These are phyloP conservation scores for Fraxinus angustifolia DNA, from an alignment of 305 asterid species.

Conservation along the genomic window DNA sequence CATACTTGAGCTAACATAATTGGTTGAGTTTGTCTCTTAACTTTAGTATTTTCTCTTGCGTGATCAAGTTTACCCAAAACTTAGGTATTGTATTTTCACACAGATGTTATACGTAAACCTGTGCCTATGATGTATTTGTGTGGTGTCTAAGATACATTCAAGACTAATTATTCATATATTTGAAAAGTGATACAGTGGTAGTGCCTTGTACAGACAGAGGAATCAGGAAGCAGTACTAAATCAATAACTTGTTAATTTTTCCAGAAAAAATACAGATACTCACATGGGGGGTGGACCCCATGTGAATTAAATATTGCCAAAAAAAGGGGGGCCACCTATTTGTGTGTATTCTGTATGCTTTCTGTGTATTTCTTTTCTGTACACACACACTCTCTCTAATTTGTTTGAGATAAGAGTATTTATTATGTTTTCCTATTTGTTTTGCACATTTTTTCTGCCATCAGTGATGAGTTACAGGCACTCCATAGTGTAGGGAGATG, in stretches of 20 bases:
- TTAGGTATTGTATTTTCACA: neutral
- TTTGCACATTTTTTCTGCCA: neutral
- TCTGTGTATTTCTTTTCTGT: too few species aligned
- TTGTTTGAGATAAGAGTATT: too few species aligned
- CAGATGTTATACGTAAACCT: neutral
- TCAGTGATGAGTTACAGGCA: neutral
- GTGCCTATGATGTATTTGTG: neutral
- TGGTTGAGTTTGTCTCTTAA: neutral
- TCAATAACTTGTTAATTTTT: neutral
- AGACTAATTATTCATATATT: neutral
- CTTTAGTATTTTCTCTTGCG: neutral
- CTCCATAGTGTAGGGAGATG: neutral
- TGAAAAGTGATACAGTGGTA: neutral
- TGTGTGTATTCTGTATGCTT: too few species aligned
- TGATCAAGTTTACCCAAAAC: neutral
- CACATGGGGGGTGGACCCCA: too few species aligned
- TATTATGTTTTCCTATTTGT: too few species aligned
- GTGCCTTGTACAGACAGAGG: neutral
- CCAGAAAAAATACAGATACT: too few species aligned
- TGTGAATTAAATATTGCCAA: too few species aligned
- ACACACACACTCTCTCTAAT: too few species aligned
- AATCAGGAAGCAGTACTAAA: neutral
- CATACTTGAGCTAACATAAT: neutral
- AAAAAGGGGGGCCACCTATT: too few species aligned
- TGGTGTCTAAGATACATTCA: neutral